Base-by-base conservation (phyloP, 1,284 basidiomycete species). In the Sanghuangporus sanghuang region DNA sequence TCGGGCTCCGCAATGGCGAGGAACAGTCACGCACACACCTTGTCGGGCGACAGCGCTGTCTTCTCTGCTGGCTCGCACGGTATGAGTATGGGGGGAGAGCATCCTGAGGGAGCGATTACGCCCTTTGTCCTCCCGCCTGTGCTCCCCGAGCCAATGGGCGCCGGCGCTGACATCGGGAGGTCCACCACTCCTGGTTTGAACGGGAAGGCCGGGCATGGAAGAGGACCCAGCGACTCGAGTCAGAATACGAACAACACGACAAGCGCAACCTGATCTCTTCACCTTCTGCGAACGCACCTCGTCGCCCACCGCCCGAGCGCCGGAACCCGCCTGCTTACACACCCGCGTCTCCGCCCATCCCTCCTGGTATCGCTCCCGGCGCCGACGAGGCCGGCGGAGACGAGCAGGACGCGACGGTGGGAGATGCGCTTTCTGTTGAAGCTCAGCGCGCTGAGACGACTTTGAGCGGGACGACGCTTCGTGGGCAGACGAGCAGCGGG, bases 61-160 rank as follows among this genome's bases (percentile, higher is more conserved):
- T 38, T 60, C 50, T 9, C 38, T 16, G 8, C 23, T 11, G 27
- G 44, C 44, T 32, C 9, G 52, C 2, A 21, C 18, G 54, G 35
- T 14, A 14, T 9, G 48, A 50, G 9, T 35, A 11, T 52, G 48
- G 40, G 35, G n/a, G 44, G 49, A 18, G 59, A 50, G 23, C 50
- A 36, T n/a, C 56, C 57, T 9, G 64, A 65, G 27, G 64, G 64
- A 11, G 38, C 64, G 44, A 62, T 65, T 44, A n/a, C 18, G 14
- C 64, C 64, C n/a, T 65, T 58, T 18, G 40, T 62, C 7, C 44
- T 65, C 9, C 64, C 64, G 4, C 55, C 53, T 42, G 18, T 23
- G 9, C 42, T 54, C 35, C 48, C 58, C 7, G 62, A 44, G 40
- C 57, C 60, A 6, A 56, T 62, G 60, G 54, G 55, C 35, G 9